These are phyloP conservation scores for Blyttiomyces sp. DNA, from an alignment of 371 early-diverging fungal species.

Conservation along the genomic window DNA sequence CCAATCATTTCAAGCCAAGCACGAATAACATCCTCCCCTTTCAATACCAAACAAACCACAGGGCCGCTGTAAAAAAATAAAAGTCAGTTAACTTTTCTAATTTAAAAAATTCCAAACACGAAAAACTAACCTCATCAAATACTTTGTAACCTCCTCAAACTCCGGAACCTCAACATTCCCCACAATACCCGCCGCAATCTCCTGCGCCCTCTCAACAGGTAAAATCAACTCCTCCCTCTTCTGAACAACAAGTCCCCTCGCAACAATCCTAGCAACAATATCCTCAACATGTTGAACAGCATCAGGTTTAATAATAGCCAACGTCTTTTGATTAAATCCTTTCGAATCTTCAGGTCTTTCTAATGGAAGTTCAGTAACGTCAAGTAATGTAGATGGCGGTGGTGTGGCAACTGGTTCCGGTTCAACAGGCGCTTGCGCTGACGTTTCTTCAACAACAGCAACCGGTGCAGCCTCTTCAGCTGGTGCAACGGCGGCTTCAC, in stretches of 20 bases:
- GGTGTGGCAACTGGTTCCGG: too few relatives aligned
- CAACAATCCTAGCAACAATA: conserved; percentile 42
- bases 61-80: conserved; percentile 28
- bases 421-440: too few relatives aligned
- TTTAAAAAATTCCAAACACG: not conserved
- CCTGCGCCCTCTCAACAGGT: conserved; percentile 27
- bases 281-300: conserved; percentile 33
- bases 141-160: conserved; percentile 30
- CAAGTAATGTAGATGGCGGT: too few relatives aligned
- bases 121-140: conserved; percentile 36
- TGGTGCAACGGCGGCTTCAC: too few relatives aligned
- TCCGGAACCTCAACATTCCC: conserved; percentile 14
- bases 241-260: conserved; percentile 39
- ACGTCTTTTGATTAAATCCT: conserved; percentile 38
- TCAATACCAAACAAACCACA: conserved; percentile 40
- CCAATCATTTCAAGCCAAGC: conserved; percentile 50
- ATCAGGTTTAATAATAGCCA: conserved; percentile 50
- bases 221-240: conserved; percentile 45
- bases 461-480: conserved; percentile 1
- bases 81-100: not conserved
- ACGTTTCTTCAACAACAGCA: too few relatives aligned
- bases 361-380: conserved; percentile 17
- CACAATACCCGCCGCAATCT: conserved; percentile 17
- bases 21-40: conserved; percentile 47
- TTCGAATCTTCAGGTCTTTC: not conserved